Conservation (phyloP, 495 filamentous ascomycete species). For the Lophium mytilinum region DNA sequence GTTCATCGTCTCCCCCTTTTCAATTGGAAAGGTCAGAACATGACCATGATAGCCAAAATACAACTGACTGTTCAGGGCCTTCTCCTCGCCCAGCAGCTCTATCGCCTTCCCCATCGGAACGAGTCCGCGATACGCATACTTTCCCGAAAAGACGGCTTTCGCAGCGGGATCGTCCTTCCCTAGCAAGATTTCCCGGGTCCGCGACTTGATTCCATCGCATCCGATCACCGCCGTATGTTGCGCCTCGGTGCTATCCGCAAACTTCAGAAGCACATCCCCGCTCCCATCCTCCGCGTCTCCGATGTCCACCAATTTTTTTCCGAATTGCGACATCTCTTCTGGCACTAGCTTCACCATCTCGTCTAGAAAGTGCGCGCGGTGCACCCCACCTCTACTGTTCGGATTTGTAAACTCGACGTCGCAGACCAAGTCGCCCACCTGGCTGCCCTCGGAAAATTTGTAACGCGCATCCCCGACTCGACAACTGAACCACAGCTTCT, state of each 20-base stretch:
- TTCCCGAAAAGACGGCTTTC: conserved; percentile 39
- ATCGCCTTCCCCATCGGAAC: conserved; percentile 54
- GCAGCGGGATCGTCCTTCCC: conserved; percentile 33
- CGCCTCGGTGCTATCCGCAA: conserved; percentile 47
- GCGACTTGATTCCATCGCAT: conserved; percentile 51
- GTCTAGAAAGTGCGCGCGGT: conserved; percentile 53
- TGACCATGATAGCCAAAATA: conserved; percentile 53
- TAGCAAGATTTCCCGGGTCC: conserved; percentile 41
- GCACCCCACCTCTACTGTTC: conserved; percentile 33
- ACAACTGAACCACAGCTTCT: neutral
- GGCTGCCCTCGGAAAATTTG: neutral
- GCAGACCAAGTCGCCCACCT: conserved; percentile 28
- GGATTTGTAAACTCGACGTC: conserved; percentile 26
- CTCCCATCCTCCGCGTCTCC: conserved; percentile 25
- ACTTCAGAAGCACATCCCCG: conserved; percentile 39
- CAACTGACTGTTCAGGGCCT: conserved; percentile 44
- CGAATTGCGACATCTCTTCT: conserved; percentile 33
- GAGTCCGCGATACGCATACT: conserved; percentile 51
- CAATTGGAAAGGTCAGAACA: conserved; percentile 58
- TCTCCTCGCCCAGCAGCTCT: conserved; percentile 43
- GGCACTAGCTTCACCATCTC: conserved; percentile 51
- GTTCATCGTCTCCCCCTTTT: conserved; percentile 56
- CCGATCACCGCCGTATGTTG: conserved; percentile 43
- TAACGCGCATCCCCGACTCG: neutral
- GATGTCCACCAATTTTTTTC: conserved; percentile 34